Conservation (phyloP, 331 rosid species). For the Telfairia occidentalis region DNA sequence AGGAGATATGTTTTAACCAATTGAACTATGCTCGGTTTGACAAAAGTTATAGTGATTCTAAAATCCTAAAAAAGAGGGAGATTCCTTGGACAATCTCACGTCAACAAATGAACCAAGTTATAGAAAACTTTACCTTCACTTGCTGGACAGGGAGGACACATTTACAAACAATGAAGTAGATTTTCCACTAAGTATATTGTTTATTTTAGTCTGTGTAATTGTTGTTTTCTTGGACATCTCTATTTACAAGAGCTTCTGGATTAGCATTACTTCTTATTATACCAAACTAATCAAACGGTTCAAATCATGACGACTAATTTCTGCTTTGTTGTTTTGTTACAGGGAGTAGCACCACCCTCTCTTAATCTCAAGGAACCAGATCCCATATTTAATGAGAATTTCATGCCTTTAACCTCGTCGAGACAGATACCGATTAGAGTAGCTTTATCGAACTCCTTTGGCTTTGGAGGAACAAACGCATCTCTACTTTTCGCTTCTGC, state of each 20-base stretch:
- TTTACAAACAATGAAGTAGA: not conserved
- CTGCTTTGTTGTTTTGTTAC: constrained; percentile 20
- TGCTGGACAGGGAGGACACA: not conserved
- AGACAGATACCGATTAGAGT: constrained; percentile 54
- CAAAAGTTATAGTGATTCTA: not conserved
- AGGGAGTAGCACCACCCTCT: constrained; percentile 85
- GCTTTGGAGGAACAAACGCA: constrained; percentile 96
- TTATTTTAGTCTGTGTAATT: not conserved
- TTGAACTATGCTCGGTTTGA: too few relatives aligned
- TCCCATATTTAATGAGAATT: constrained; percentile 43
- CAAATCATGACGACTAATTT: not conserved
- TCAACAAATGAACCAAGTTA: not conserved
- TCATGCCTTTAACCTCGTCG: constrained; percentile 57
- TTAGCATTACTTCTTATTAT: not conserved
- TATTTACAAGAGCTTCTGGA: not conserved
- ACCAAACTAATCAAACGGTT: not conserved
- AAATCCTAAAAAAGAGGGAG: not conserved
- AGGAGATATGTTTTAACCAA: too few relatives aligned
- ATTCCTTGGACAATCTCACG: not conserved
- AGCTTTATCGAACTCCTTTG: constrained; percentile 84
- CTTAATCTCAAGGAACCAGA: constrained; percentile 79
- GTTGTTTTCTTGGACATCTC: not conserved
- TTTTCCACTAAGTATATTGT: not conserved
- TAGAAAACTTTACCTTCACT: not conserved
- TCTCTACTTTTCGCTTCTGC: constrained; percentile 58